Evolutionary conservation across 2,329 filamentous ascomycete species (phyloP), one percentile per base, ranked within the genome.

Genomic region (Paecilomyces dactylethromorphus): DNA sequence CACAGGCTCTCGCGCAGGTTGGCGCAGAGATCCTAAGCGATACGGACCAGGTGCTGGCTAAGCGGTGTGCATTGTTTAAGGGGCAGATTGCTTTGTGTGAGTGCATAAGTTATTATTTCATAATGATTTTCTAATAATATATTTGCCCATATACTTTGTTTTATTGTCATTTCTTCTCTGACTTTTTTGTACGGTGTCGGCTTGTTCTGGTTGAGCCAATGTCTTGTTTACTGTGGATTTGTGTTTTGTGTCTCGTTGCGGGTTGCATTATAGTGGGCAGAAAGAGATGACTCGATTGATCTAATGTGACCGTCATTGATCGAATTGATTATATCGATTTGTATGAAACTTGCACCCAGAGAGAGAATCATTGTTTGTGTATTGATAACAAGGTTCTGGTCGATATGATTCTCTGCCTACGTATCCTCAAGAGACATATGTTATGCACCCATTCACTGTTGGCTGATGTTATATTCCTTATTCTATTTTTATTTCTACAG

Each of bases 51-150:
- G 58, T 59, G 54, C 68, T 72, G 15, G 67, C 71, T 2, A 65
- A 69, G 24, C 67, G 68, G 32, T 80, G 75, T 69, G 64, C 68
- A 1, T 70, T 67, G 2, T 71, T 74, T 6, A 73, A 75, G 55
- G 62, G 67, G 32, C 74, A 80, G 62, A 70, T 81, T 56, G 76
- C 75, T 26, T 60, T 81, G 57, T 72, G 79, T 79, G 50, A 52
- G 50, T 52, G 50, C 15, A 2, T 24, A n/a, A 11, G 13, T 11
- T 52, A 13, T 29, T 21, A 45, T 13, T 8, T 45, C 10, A 26
- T 5, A 45, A 8, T 45, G 3, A 45, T 13, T 45, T 13, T 26
- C 24, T 26, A 26, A 5, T 26, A 26, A 26, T 5, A 3, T 3
- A 26, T 26, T 5, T 26, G 24, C 5, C 24, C 24, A 26, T 26